phyloP scores from a whole-genome alignment of 179 eudicot genomes.

The Monotropa hypopitys region DNA sequence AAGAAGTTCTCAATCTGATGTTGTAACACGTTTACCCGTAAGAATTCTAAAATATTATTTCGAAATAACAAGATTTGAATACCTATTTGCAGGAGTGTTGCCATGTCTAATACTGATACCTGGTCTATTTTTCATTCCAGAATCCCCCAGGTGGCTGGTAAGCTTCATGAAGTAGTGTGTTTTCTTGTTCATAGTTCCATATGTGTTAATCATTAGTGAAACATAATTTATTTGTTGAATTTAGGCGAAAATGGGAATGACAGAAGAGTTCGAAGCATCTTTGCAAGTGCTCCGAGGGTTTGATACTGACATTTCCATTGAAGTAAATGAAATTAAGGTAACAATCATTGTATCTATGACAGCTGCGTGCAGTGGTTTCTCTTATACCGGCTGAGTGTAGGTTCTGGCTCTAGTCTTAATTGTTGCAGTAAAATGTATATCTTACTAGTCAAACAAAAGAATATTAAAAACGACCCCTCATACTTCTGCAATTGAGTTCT shows the following conservation, averaged over 20 bases:
- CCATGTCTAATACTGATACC: constrained; percentile 88
- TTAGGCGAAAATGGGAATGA: constrained; percentile 94
- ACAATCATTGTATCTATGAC: not conserved
- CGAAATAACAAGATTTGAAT: not conserved
- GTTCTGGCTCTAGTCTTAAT: not conserved
- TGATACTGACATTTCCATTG: constrained; percentile 74
- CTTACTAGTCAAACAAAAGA: not conserved
- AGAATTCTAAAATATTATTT: not conserved
- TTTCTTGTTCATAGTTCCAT: constrained; percentile 4
- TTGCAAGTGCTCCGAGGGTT: constrained; percentile 98
- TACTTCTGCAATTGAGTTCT: not conserved
- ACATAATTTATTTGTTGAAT: constrained; percentile 9
- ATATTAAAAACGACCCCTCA: not conserved
- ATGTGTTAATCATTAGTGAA: constrained; percentile 4
- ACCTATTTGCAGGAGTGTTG: constrained; percentile 47
- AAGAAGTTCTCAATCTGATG: not conserved
- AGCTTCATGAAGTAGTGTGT: constrained; percentile 13
- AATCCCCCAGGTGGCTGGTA: constrained; percentile 99
- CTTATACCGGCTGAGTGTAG: not conserved
- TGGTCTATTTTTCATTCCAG: constrained; percentile 93
- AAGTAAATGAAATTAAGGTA: constrained; percentile 95
- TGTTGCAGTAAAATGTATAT: not conserved
- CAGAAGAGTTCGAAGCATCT: constrained; percentile 84
- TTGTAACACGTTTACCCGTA: not conserved
- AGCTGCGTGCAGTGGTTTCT: not conserved